These are phyloP conservation scores for Sanghuangporus sanghuang DNA, from an alignment of 1,284 basidiomycete genomes.

Conservation along the genomic window DNA sequence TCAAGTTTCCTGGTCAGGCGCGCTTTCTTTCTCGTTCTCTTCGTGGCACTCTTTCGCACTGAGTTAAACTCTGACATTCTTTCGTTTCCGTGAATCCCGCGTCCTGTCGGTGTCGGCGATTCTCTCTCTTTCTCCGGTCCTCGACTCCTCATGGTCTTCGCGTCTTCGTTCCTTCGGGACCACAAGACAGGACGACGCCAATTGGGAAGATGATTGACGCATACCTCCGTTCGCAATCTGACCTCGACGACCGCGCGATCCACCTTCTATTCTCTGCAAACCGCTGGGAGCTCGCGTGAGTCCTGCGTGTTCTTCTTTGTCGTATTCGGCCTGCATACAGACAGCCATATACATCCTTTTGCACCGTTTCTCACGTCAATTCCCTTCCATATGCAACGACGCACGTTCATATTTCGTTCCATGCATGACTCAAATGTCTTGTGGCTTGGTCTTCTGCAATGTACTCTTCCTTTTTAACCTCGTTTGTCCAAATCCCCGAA, in stretches of 20 bases:
- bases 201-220: constrained; percentile 94
- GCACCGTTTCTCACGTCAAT: not conserved
- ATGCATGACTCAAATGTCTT: not conserved
- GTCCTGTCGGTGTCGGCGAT: too few relatives aligned
- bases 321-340: not conserved
- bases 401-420: not conserved
- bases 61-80: too few relatives aligned
- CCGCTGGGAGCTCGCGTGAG: constrained; percentile 88
- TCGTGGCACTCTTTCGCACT: not conserved
- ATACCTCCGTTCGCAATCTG: constrained; percentile 80
- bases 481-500: not conserved
- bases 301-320: not conserved
- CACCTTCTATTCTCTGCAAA: constrained; percentile 97
- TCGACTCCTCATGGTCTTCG: not conserved
- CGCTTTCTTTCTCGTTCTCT: not conserved
- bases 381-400: constrained; percentile 1
- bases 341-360: not conserved
- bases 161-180: not conserved
- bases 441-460: too few relatives aligned
- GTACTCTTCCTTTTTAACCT: too few relatives aligned
- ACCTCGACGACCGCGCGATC: constrained; percentile 88
- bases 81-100: too few relatives aligned
- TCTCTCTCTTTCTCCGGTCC: too few relatives aligned
- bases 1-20: constrained; percentile 83
- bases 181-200: constrained; percentile 81